Base-by-base conservation (phyloP, 2,329 filamentous ascomycete species). In the Apiospora arundinis region DNA sequence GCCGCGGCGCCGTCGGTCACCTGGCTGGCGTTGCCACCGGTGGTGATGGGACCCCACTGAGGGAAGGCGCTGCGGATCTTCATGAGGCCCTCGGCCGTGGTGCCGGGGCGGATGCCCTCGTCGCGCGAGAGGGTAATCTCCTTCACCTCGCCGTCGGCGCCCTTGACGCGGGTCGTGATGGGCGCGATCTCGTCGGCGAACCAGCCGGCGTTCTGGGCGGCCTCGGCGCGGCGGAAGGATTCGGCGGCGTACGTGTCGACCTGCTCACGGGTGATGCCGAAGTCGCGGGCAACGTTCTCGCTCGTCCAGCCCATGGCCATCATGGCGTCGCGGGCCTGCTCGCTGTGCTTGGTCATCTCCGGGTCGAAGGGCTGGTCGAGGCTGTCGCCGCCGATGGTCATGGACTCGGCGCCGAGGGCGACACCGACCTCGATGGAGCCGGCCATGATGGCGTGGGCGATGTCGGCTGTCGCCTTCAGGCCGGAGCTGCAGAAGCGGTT, bases 401-500 rank as follows among this genome's bases (percentile, higher is more conserved):
- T 99, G 80, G 89, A 89, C 85, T 99, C 96, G 69, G 93, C 95
- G 69, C 96, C 96, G 65, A 97, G 83, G 21, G 95, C 95, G 73
- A 99, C 86, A 77, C 96, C 96, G 74, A 97, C 83, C 72, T 97
- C 92, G 81, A 99, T 98, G 76, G 89, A 89, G 73, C 95, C 95
- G 68, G 86, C 85, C 72, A 87, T 82, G 82, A 99, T 98, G 81
- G 95, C 90, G 84, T 96, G 92, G 68, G 96, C 95, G 76, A 99
- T 97, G 80, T 98, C 95, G 83, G 97, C 95, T 6, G 95, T 93
- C 71, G 96, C 95, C 84, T 98, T 97, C 75, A 99, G 91, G 46
- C 96, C 96, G 0, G 95, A 98, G 48, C 94, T 97, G 88, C 96
- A 99, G 91, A 99, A 98, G 73, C 96, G 92, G 88, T 98, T 98